Conservation (phyloP, 441 rosid genomes). For the Sinapis alba region DNA sequence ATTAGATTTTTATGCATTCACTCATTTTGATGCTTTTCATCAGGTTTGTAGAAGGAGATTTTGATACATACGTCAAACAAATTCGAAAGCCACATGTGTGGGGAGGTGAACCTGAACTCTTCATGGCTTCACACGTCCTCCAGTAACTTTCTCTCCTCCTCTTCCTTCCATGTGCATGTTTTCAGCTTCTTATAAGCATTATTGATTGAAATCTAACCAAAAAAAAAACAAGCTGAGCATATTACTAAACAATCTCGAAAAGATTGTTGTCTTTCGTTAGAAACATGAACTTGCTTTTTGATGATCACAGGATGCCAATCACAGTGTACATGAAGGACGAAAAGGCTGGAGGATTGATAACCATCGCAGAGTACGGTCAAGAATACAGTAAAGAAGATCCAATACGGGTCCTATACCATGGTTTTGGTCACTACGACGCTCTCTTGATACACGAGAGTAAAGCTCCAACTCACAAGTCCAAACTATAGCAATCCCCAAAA, state of each 20-base stretch:
- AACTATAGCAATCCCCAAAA: constrained; percentile 40
- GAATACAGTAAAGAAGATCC: constrained; percentile 84
- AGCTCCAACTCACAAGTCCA: constrained; percentile 51
- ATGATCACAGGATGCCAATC: constrained; percentile 75
- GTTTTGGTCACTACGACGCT: constrained; percentile 91
- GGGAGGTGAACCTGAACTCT: constrained; percentile 98
- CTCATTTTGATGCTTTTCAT: constrained; percentile 6
- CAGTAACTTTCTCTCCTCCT: constrained; percentile 41
- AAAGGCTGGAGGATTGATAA: constrained; percentile 69
- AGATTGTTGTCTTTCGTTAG: background rate
- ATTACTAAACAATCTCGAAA: background rate
- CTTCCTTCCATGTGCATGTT: background rate
- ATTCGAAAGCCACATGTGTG: constrained; percentile 88
- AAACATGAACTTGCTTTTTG: background rate
- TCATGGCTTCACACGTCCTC: constrained; percentile 96
- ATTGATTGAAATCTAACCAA: background rate
- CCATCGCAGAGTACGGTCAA: constrained; percentile 86
- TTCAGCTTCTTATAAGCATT: background rate
- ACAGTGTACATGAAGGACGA: constrained; percentile 75
- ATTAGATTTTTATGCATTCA: background rate
- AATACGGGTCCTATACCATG: constrained; percentile 75
- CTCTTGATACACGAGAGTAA: constrained; percentile 55
- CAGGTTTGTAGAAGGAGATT: constrained; percentile 98
- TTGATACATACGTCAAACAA: constrained; percentile 68
- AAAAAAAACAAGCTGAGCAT: background rate